These are phyloP conservation scores for Macrotyloma uniflorum DNA, from an alignment of 306 rosid species.

Conservation along the genomic window DNA sequence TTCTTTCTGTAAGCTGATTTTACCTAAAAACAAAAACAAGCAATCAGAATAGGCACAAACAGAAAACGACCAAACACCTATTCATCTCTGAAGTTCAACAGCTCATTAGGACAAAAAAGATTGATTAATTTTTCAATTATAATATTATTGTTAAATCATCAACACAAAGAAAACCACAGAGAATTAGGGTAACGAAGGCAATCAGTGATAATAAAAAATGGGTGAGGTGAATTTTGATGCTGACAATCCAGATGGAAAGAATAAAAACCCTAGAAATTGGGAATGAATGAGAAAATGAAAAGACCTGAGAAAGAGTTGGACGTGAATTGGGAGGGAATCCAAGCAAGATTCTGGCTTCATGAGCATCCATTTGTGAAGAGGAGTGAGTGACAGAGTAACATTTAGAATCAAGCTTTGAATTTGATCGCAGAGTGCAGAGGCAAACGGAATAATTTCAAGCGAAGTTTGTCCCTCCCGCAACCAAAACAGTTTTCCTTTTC, in stretches of 20 bases:
- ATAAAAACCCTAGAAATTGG: constrained; percentile 18
- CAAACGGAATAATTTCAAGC: not conserved
- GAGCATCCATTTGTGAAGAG: constrained; percentile 47
- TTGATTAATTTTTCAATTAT: not conserved
- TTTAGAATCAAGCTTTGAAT: constrained; percentile 11
- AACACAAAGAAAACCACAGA: not conserved
- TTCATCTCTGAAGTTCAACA: not conserved
- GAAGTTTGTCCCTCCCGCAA: not conserved
- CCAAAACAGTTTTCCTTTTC: not conserved
- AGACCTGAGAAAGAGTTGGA: constrained; percentile 57
- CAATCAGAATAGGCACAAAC: constrained; percentile 1
- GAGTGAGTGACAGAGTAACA: not conserved
- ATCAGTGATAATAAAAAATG: not conserved
- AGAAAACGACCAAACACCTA: not conserved
- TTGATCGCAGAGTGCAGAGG: constrained; percentile 17
- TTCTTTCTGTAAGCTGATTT: constrained; percentile 75
- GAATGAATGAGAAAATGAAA: not conserved
- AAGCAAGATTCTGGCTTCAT: constrained; percentile 62
- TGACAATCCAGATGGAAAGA: not conserved
- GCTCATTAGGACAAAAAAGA: not conserved
- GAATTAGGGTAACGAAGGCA: not conserved
- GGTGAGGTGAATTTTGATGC: constrained; percentile 6
- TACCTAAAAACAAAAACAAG: constrained; percentile 47
- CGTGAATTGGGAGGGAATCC: constrained; percentile 65
- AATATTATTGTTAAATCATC: not conserved